Evolutionary conservation across 192 early-diverging fungal genomes (phyloP), one percentile per base, ranked within the genome.

Genomic region (Coemansia sp.): DNA sequence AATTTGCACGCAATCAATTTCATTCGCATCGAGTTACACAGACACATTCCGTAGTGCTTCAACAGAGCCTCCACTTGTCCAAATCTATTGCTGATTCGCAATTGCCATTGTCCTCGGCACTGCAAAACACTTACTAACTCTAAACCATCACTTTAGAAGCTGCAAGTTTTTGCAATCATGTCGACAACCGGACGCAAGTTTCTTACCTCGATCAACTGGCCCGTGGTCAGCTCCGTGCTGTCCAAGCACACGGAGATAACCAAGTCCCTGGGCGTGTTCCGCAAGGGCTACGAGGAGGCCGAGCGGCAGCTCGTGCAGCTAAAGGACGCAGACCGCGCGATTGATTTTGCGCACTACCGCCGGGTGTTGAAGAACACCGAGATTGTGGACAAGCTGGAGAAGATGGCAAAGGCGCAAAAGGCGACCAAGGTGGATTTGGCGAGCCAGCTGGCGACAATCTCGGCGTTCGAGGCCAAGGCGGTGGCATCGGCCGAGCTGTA

Each of bases 271-370:
- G 80, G 79, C 65, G 88, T 91, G 15, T 98, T 98, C 92, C 94
- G 95, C 69, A 91, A 95, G 73, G 90, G 94, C 73, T 94, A 96
- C 77, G 89, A 90, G 22, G 95, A 95, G 79, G 90, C 95, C 50
- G 86, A 86, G 66, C 91, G 94, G 73, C 77, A 88, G 63, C 84
- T 97, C 50, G 50, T 71, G 35, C 92, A 93, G 72, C 88, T 98
- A 51, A 84, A 89, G 71, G 92, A 94, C 69, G 90, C 92, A 48
- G 83, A 85, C 65, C 86, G 88, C 58, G 65, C 87, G 50, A 83
- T 98, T 53, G 90, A 97, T 85, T 97, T 97, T 83, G 90, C 84
- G 10, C 82, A 87, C 77, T 98, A 96, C 85, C 86, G 91, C 57
- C 82, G 78, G 49, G 82, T 89, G n/a, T 85, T 98, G 60, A 92